phyloP scores from a whole-genome alignment of 169 alveolate genomes.

The Plasmodium berghei region DNA sequence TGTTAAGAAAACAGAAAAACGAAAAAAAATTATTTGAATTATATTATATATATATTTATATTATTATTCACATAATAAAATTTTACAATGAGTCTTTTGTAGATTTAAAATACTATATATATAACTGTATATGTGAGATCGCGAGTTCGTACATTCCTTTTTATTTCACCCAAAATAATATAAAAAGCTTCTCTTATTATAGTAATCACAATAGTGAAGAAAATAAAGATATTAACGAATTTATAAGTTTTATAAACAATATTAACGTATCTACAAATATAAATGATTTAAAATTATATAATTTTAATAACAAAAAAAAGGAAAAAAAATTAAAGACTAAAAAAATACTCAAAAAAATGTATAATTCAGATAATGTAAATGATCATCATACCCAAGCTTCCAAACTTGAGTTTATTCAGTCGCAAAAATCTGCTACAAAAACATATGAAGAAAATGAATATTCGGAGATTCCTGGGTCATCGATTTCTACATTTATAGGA shows the following conservation, averaged over 20 bases:
- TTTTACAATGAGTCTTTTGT: slow-evolving; percentile 69
- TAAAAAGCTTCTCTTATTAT: slow-evolving; percentile 71
- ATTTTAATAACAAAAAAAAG: background rate
- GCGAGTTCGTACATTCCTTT: slow-evolving; percentile 78
- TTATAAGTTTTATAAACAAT: slow-evolving; percentile 32
- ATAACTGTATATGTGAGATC: slow-evolving; percentile 75
- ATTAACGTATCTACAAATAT: slow-evolving; percentile 18
- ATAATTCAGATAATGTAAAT: too few relatives aligned
- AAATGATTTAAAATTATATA: slow-evolving; percentile 24
- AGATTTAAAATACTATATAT: slow-evolving; percentile 59
- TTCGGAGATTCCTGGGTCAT: background rate
- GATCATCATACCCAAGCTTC: too few relatives aligned
- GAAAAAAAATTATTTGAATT: slow-evolving; percentile 69
- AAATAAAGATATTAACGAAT: slow-evolving; percentile 48
- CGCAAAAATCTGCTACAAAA: background rate
- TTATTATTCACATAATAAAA: slow-evolving; percentile 64
- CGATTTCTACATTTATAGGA: background rate
- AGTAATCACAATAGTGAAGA: slow-evolving; percentile 57
- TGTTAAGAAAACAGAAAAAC: slow-evolving; percentile 36
- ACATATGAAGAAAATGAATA: background rate
- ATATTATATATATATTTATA: slow-evolving; percentile 69
- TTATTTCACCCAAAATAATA: slow-evolving; percentile 59
- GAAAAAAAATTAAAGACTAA: background rate
- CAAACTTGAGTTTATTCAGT: background rate
- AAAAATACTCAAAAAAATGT: too few relatives aligned